Evolutionary conservation across 108 stramenopile species (phyloP), one percentile per base, ranked within the genome.

Genomic region (Nitzschia sp.): DNA sequence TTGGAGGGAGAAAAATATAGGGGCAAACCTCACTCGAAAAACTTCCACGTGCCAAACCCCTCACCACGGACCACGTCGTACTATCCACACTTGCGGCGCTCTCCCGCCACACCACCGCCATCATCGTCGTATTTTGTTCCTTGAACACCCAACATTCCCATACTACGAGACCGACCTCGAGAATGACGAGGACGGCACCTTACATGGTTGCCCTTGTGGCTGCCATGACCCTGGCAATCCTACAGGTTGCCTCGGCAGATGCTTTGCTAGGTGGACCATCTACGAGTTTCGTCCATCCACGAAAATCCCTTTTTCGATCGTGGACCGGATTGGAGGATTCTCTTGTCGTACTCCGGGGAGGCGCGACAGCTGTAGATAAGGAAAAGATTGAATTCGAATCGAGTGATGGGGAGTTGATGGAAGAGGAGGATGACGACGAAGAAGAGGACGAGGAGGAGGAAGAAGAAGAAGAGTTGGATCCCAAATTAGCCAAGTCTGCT

Each of bases 381-480:
- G 76, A 86, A 25, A 59, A 74, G 1, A 75, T 70, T 55, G 70
- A 81, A 35, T 63, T 51, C 21, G 49, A 51, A 51, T 51, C 49
- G 4, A 51, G 49, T 23, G 38, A 42, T 13, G 38, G 13, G 13
- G 63, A 70, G 0, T 68, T 69, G 23, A n/a, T n/a, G n/a, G 69
- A 80, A 21, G 62, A 64, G 35, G 86, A 87, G 45, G 54, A 55
- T 55, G 60, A 66, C 33, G 80, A 74, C 15, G 77, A 87, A 36
- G 55, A 62, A 6, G 82, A 81, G 27, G 74, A 75, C 46, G 84
- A 85, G 34, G 38, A n/a, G 35, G 74, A 78, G 29, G 85, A 89
- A 21, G 85, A 87, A 31, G 85, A 84, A 46, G 81, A 79, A 18
- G 80, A 83, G 45, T 64, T 80, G 33, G 81, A 67, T 15, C 17